Conservation (phyloP, 805 yeast species). For the Candida adriatica region DNA sequence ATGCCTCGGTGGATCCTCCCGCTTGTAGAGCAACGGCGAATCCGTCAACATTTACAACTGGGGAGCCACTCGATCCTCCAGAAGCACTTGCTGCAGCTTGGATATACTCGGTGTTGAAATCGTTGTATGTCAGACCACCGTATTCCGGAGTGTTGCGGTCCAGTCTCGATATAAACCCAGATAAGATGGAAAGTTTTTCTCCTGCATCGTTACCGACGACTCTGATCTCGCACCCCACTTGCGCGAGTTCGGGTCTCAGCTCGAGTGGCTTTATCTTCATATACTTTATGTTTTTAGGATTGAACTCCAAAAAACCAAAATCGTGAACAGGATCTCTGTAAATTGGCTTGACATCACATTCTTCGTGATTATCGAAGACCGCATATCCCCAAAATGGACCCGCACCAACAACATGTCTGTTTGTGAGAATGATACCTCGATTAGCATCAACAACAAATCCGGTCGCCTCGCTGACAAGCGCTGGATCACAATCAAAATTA, state of each 20-base stretch:
- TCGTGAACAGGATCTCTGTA: constrained; percentile 95
- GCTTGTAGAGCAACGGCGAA: constrained; percentile 89
- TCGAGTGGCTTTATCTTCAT: constrained; percentile 62
- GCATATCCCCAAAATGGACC: constrained; percentile 92
- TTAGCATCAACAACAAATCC: constrained; percentile 88
- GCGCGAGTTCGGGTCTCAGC: constrained; percentile 74
- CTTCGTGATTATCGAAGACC: constrained; percentile 92
- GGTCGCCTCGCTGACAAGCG: constrained; percentile 84
- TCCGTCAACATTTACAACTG: constrained; percentile 88
- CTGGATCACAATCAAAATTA: constrained; percentile 78
- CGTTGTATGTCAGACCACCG: constrained; percentile 82
- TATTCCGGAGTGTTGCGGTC: constrained; percentile 95
- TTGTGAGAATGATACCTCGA: constrained; percentile 79
- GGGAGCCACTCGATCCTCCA: constrained; percentile 95
- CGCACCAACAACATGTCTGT: constrained; percentile 92
- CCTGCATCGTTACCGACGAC: constrained; percentile 97
- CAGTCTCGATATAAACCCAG: constrained; percentile 72
- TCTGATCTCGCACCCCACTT: constrained; percentile 88
- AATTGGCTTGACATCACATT: constrained; percentile 75
- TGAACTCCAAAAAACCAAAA: constrained; percentile 80
- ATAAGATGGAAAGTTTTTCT: constrained; percentile 79
- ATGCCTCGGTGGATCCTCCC: constrained; percentile 87
- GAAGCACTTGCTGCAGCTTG: constrained; percentile 96
- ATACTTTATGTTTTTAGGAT: constrained; percentile 65
- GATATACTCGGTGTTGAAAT: constrained; percentile 88